Evolutionary conservation across 257 asterid genomes (phyloP), one percentile per base, ranked within the genome.

Genomic region (Gentiana dahurica): DNA sequence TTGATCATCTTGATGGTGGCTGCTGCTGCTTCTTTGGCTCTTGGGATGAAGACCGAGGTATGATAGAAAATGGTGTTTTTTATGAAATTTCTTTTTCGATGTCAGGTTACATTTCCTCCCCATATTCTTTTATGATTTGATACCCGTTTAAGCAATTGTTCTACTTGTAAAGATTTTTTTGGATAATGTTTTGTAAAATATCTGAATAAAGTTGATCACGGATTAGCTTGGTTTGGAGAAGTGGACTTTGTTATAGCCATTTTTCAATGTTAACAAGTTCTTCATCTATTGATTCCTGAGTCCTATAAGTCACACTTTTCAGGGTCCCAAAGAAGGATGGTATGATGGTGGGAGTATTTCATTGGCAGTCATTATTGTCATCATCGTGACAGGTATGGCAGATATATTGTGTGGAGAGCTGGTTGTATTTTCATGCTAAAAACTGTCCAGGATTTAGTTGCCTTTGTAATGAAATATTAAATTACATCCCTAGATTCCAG

Each of bases 301-400:
- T 7, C 9, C 9, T 3, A 41, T 10, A 41, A 3, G 46, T 10
- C 46, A 41, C 9, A 41, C 10, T 34, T 65, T 73, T 54, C 62
- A 91, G 98, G 98, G 98, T 63, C 79, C 85, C 56, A 78, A 83
- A 81, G 92, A 87, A 74, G 98, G 98, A 67, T 91, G 98, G 98
- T 91, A 91, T 72, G 98, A 91, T 76, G 98, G 98, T 66, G 98
- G 98, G 71, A 91, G 96, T 79, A 91, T 91, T 70, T 86, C 87
- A 34, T 52, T 91, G 69, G 98, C 98, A 15, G 96, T 91, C 66
- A 55, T 91, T 58, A 77, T 91, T 47, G 96, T 91, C 64, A 87
- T 87, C 48, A 59, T 79, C 47, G 85, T 91, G 60, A 91, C 98
- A 74, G 87, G 98, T 91, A 84, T 43, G 62, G 11, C 46, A 57